Percentiles rank a stretch among this genome's conserved stretches.
Conservation (phyloP, 2,329 filamentous ascomycete species). For the Hymenoscyphus fructigenus region DNA sequence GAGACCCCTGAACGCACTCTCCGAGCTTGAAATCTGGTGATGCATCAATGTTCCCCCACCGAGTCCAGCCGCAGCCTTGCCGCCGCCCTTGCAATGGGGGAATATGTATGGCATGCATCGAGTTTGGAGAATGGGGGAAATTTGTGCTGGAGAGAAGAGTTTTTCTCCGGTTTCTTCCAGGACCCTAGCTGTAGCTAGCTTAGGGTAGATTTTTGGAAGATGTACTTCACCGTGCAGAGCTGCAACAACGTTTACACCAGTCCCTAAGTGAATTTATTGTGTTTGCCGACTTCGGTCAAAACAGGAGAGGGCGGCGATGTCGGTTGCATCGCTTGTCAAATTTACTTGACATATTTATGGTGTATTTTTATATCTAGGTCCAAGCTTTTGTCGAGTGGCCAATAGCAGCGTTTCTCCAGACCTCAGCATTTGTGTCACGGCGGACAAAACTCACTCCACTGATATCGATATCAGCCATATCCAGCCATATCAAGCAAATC, state of each 20-base stretch:
- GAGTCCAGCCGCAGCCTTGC: not conserved
- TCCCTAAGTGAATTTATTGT: not conserved
- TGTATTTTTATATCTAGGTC: slow-evolving; percentile 9
- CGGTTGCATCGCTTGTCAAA: slow-evolving; percentile 3
- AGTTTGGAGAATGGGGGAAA: not conserved
- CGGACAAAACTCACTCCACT: slow-evolving; percentile 9
- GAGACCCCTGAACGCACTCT: not conserved
- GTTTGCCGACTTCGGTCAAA: slow-evolving; percentile 3
- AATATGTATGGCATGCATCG: slow-evolving; percentile 3
- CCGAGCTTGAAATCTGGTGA: not conserved
- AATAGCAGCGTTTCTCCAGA: slow-evolving; percentile 14
- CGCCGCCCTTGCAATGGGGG: not conserved
- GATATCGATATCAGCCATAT: not conserved
- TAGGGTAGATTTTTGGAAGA: not conserved
- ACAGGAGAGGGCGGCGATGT: slow-evolving; percentile 10
- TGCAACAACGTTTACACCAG: slow-evolving; percentile 3
- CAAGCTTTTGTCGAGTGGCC: slow-evolving; percentile 1
- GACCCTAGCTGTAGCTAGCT: not conserved
- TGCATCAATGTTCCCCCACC: not conserved
- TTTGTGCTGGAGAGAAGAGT: not conserved
- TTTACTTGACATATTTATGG: not conserved
- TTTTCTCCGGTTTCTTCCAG: slow-evolving; percentile 2
- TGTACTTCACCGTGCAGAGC: not conserved
- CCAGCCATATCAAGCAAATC: not conserved
- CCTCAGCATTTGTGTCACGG: slow-evolving; percentile 16